Percentiles rank a stretch among this genome's conserved stretches.
Conservation (phyloP, 371 early-diverging fungal species). For the Chytridium lagenaria region DNA sequence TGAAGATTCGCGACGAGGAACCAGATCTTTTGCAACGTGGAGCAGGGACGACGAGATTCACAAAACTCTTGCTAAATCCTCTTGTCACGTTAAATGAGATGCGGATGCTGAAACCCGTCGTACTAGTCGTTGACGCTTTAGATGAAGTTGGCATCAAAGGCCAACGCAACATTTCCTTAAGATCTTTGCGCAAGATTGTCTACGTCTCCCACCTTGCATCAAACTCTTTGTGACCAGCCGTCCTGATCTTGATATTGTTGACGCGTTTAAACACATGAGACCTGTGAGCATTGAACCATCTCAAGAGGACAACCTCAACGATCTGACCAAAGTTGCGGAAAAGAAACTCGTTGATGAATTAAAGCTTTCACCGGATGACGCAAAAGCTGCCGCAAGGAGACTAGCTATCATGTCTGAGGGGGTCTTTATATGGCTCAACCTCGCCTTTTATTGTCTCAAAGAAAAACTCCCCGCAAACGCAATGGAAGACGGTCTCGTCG, state of each 20-base stretch:
- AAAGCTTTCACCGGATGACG: not conserved
- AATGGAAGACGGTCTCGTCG: not conserved
- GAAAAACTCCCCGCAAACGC: not conserved
- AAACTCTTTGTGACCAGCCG: constrained; percentile 34
- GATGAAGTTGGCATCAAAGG: constrained; percentile 36
- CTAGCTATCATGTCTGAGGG: constrained; percentile 29
- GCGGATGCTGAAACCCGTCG: constrained; percentile 18
- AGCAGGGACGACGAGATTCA: constrained; percentile 16
- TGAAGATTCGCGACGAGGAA: constrained; percentile 10
- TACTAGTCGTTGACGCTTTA: constrained; percentile 35
- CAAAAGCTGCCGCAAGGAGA: constrained; percentile 5
- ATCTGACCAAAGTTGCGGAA: constrained; percentile 18
- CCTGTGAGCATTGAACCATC: constrained; percentile 15
- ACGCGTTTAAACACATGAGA: constrained; percentile 18
- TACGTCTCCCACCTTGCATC: constrained; percentile 24
- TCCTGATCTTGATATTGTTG: constrained; percentile 29
- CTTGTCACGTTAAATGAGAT: constrained; percentile 2
- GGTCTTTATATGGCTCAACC: constrained; percentile 33
- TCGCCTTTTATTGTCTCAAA: constrained; percentile 26
- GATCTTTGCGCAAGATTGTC: constrained; percentile 24
- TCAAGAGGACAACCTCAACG: constrained; percentile 21
- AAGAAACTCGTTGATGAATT: not conserved
- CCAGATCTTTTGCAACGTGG: constrained; percentile 1
- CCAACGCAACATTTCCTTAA: constrained; percentile 26
- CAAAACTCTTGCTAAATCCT: constrained; percentile 22